A percentile compares a stretch with the other conserved stretches of the same genome.
Conservation (phyloP, 2,329 filamentous ascomycete species). For the Botrytis sinoallii region DNA sequence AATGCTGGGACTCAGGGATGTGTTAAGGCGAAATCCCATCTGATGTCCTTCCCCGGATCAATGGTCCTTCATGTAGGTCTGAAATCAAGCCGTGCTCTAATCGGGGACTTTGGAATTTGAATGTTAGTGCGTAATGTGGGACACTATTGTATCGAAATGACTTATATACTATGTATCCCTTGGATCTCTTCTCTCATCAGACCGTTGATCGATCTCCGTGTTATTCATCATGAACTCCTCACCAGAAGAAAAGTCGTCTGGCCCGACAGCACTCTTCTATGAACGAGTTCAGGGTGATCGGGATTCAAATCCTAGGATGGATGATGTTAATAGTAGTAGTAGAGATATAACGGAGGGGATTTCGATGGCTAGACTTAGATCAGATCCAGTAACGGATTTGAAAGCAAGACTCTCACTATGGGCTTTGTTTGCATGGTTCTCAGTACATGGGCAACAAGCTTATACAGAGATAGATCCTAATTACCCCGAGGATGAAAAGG, state of each 20-base stretch:
- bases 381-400: neutral
- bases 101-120: neutral
- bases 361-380: neutral
- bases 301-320: neutral
- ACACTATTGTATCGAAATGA: neutral
- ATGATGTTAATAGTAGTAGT: neutral
- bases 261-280: neutral
- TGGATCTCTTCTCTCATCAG: neutral
- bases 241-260: neutral
- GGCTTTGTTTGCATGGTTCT: neutral
- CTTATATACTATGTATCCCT: conserved; percentile 4
- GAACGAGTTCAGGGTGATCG: neutral
- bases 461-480: neutral
- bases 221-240: neutral
- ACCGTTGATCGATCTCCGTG: neutral
- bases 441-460: neutral
- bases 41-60: neutral
- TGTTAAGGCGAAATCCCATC: neutral
- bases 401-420: conserved; percentile 1
- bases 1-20: neutral
- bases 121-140: neutral
- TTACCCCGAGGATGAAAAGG: neutral
- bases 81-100: neutral
- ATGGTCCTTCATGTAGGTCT: conserved; percentile 1
- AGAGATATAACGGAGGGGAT: neutral